Evolutionary conservation across 768 basidiomycete genomes (phyloP).

Genomic region (Tremella mesenterica): DNA sequence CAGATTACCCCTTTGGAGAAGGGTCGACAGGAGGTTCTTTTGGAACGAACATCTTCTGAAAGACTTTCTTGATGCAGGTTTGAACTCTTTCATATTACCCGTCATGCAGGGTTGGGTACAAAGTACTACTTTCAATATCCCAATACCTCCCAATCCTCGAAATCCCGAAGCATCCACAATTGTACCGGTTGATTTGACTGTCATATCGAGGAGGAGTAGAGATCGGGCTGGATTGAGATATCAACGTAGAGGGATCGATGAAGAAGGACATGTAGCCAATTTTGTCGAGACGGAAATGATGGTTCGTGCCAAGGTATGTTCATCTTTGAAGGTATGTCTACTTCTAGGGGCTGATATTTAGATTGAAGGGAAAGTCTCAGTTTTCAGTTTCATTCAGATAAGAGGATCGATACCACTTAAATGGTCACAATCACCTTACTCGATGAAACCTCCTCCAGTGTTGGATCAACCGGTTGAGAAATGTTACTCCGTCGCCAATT

Average conservation of each 20-base stretch:
- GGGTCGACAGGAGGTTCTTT: constrained; percentile 85
- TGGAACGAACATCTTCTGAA: constrained; percentile 88
- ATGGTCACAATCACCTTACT: constrained; percentile 82
- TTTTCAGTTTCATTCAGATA: constrained; percentile 82
- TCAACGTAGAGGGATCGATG: constrained; percentile 88
- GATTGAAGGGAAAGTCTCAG: constrained; percentile 62
- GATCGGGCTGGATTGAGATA: constrained; percentile 88
- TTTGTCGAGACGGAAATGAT: constrained; percentile 93
- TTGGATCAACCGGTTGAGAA: constrained; percentile 68
- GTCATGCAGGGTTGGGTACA: constrained; percentile 92
- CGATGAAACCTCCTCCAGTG: constrained; percentile 76
- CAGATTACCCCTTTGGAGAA: constrained; percentile 77
- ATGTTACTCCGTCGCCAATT: constrained; percentile 59
- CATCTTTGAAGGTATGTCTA: not conserved
- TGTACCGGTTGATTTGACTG: constrained; percentile 59
- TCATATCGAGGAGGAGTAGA: constrained; percentile 76
- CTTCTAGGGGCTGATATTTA: constrained; percentile 6
- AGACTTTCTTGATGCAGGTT: constrained; percentile 77
- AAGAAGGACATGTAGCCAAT: constrained; percentile 86
- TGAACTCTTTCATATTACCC: constrained; percentile 78
- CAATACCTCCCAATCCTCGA: constrained; percentile 19
- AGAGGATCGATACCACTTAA: constrained; percentile 89
- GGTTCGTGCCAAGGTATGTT: constrained; percentile 64
- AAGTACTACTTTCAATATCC: constrained; percentile 57
- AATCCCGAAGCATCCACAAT: no score